These are phyloP conservation scores for Gardenia jasminoides DNA, from an alignment of 257 asterid species.

Conservation along the genomic window DNA sequence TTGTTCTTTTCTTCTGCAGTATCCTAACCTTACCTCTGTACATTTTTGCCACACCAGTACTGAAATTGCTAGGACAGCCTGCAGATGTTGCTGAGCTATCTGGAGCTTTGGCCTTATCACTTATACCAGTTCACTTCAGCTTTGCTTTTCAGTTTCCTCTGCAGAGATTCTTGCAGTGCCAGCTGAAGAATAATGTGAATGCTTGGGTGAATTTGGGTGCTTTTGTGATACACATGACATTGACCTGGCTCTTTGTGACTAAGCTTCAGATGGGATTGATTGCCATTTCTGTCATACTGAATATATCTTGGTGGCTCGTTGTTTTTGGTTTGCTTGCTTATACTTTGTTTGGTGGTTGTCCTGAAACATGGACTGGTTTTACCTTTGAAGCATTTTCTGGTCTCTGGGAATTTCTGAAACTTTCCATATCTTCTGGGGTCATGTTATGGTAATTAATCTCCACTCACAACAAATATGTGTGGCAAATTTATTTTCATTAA, in stretches of 20 bases:
- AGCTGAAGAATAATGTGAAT: conserved; percentile 61
- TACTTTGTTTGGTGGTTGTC: conserved; percentile 69
- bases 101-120: conserved; percentile 53
- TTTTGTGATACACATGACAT: conserved; percentile 37
- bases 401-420: conserved; percentile 75
- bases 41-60: conserved; percentile 56
- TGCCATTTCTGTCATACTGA: conserved; percentile 52
- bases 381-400: conserved; percentile 74
- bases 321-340: conserved; percentile 45
- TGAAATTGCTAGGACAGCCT: conserved; percentile 72
- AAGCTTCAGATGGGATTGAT: conserved; percentile 50
- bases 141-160: conserved; percentile 65
- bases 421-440: conserved; percentile 86
- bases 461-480: no score
- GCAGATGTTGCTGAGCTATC: conserved; percentile 69
- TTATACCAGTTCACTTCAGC: conserved; percentile 78
- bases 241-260: conserved; percentile 60
- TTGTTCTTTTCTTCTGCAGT: conserved; percentile 48
- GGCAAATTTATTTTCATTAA: neutral
- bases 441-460: conserved; percentile 63
- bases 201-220: conserved; percentile 55
- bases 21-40: conserved; percentile 48
- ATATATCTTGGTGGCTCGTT: conserved; percentile 63
- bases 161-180: conserved; percentile 83
- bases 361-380: conserved; percentile 73